Base-by-base conservation (phyloP, 768 basidiomycete species). In the Mycena sanguinolenta region DNA sequence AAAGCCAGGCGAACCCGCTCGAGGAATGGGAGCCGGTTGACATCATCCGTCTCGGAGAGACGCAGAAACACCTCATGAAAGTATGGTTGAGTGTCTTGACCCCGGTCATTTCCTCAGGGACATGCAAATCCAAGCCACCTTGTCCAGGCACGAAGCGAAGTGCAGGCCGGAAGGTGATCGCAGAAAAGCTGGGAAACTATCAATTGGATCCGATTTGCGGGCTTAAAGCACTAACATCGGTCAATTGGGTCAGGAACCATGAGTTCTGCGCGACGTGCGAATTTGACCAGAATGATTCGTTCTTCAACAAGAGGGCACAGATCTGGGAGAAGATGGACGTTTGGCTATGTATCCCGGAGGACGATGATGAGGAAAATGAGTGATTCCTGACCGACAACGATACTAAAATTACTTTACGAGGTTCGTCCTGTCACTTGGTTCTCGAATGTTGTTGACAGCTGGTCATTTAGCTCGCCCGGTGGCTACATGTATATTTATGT, bases 41-140 rank as follows among this genome's bases (percentile, higher is more conserved):
- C 30, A 21, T 75, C 23, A 28, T 73, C 49, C 65, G 58, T 0
- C 65, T 76, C 34, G 8, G 50, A 14, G 60, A 74, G 21, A n/a
- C 69, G 17, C 71, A 73, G 38, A 70, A 70, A n/a, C 65, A 38
- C 32, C 58, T 76, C 34, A 23, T 55, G 1, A 39, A 55, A 14
- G 58, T 54, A 13, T 76, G 75, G 75, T 50, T 69, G 21, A 30
- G 30, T 6, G 52, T 67, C 16, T 46, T 66, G 21, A 13, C 39
- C n/a, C n/a, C 42, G 16, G 10, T 42, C 1, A 6, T 4, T 4
- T 27, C 4, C 13, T 32, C 34, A 0, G 3, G 30, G 1, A 28
- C 16, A 21, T 68, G 53, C 30, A 28, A 59, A 7, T 36, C 25
- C 19, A 38, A 30, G 23, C 21, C 58, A 3, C 59, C 34, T 16